Evolutionary conservation across 106 monocot genomes (phyloP).

Genomic region (Phalaenopsis aphrodite): DNA sequence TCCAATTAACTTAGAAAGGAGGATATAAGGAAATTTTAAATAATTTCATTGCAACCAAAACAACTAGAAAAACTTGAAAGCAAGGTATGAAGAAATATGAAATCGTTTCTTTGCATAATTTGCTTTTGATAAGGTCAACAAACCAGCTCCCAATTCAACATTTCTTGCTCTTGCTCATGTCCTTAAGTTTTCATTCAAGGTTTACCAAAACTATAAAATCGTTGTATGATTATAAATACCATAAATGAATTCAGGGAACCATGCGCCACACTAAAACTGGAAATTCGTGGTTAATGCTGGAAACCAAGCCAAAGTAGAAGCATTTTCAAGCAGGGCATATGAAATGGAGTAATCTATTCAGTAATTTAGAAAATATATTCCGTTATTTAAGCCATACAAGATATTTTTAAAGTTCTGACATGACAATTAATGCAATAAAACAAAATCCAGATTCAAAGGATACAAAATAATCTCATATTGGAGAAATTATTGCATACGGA

Average conservation of each 20-base stretch:
- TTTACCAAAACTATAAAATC: background rate
- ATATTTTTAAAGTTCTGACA: background rate
- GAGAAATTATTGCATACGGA: too few species aligned
- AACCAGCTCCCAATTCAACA: background rate
- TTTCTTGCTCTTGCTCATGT: background rate
- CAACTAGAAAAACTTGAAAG: too few species aligned
- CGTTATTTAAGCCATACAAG: background rate
- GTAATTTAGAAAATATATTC: background rate
- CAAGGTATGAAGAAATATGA: too few species aligned
- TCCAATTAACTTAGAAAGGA: too few species aligned
- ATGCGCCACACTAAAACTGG: background rate
- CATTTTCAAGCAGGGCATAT: background rate
- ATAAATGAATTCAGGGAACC: background rate
- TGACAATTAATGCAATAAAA: background rate
- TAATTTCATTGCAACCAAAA: too few species aligned
- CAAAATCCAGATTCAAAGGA: conserved; percentile 31
- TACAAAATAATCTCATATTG: conserved; percentile 99
- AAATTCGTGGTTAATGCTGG: background rate
- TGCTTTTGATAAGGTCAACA: background rate
- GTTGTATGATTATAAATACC: background rate
- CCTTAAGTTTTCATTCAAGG: background rate
- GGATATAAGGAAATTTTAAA: too few species aligned
- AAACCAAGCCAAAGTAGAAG: background rate
- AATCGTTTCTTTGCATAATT: background rate
- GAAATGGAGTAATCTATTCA: background rate